phyloP scores from a whole-genome alignment of 305 asterid species.

The Stenogyne calaminthoides region DNA sequence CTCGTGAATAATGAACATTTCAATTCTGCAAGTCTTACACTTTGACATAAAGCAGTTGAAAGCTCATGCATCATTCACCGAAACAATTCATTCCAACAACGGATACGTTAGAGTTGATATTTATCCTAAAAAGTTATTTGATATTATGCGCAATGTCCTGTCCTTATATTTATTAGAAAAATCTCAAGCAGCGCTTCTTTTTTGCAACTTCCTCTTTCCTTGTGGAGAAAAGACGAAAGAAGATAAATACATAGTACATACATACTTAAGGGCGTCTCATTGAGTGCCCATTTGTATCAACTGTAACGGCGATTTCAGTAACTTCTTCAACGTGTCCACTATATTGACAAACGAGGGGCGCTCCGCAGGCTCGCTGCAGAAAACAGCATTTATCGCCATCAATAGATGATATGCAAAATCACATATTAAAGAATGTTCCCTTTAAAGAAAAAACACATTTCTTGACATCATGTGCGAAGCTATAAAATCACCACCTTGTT shows the following conservation, averaged over 20 bases:
- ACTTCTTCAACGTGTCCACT: conserved; percentile 74
- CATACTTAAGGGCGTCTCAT: neutral
- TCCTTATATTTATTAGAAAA: neutral
- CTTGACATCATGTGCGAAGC: too few relatives aligned
- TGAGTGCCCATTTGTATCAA: conserved; percentile 61
- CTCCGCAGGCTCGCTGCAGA: conserved; percentile 69
- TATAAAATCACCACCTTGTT: too few relatives aligned
- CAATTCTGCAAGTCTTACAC: neutral
- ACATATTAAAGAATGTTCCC: neutral
- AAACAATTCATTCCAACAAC: neutral
- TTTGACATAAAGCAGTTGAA: neutral
- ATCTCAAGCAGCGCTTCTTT: too few relatives aligned
- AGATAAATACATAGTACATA: neutral
- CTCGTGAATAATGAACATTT: neutral
- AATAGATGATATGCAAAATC: neutral
- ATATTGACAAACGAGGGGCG: conserved; percentile 70
- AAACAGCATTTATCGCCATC: neutral
- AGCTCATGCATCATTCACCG: neutral
- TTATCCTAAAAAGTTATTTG: neutral
- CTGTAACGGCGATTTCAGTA: conserved; percentile 80
- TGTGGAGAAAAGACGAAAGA: neutral
- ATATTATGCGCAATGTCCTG: neutral
- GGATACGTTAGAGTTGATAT: neutral
- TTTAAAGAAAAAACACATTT: too few relatives aligned
- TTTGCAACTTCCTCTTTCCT: neutral